Conservation (phyloP, 345 rosid species). For the Geranium rotundifolium region DNA sequence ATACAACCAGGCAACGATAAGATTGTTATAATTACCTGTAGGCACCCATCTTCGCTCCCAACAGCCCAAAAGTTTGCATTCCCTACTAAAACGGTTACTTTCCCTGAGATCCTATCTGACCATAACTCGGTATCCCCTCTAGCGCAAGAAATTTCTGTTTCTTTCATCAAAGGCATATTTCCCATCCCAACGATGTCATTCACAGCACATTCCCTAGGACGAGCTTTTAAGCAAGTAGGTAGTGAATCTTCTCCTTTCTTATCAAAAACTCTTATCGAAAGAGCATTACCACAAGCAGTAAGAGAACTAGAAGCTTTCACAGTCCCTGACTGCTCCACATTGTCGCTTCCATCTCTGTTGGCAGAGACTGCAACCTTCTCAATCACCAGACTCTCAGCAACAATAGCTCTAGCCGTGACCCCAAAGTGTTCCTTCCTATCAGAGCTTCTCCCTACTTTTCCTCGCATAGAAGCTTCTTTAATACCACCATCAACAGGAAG, state of each 20-base stretch:
- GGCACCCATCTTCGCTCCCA: slow-evolving; percentile 94
- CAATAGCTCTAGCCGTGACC: slow-evolving; percentile 59
- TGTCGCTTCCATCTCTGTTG: slow-evolving; percentile 43
- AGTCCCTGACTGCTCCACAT: slow-evolving; percentile 48
- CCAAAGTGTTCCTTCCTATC: slow-evolving; percentile 65
- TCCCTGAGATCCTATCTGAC: slow-evolving; percentile 84
- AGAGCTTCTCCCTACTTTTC: slow-evolving; percentile 32
- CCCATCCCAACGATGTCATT: slow-evolving; percentile 69
- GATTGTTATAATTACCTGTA: slow-evolving; percentile 42
- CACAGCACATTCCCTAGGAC: slow-evolving; percentile 64
- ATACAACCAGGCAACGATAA: not conserved
- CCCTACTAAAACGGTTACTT: slow-evolving; percentile 88
- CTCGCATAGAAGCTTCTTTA: slow-evolving; percentile 36
- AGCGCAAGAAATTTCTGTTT: slow-evolving; percentile 74
- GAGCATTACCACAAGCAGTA: slow-evolving; percentile 15
- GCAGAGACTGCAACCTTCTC: slow-evolving; percentile 59
- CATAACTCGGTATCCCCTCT: slow-evolving; percentile 68
- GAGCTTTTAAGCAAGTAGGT: slow-evolving; percentile 84
- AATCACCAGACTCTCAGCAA: slow-evolving; percentile 71
- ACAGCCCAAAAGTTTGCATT: slow-evolving; percentile 97
- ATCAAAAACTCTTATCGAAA: slow-evolving; percentile 74
- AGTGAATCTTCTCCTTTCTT: slow-evolving; percentile 55
- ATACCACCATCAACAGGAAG: slow-evolving; percentile 28
- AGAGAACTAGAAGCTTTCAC: slow-evolving; percentile 37
- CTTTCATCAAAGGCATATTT: slow-evolving; percentile 51